Evolutionary conservation across 805 yeast genomes (phyloP), one percentile per base, ranked within the genome.

Genomic region (Saccharomycopsis sp.): DNA sequence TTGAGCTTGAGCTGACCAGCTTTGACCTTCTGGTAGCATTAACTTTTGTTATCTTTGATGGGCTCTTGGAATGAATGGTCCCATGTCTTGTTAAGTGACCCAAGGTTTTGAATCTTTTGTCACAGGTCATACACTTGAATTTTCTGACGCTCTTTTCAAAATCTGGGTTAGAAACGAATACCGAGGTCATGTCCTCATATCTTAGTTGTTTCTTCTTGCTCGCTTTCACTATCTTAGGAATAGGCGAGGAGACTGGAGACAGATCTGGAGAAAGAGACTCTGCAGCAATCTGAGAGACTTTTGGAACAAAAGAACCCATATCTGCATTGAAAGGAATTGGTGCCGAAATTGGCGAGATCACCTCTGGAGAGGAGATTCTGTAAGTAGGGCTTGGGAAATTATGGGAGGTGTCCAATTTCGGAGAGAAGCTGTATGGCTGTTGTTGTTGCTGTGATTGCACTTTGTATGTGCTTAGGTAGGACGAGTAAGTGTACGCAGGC

Each of bases 131-230:
- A 19, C 46, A 43, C 26, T 43, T 43, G 40, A 20, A 34, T 23
- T 43, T 43, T 33, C 46, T 26, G 21, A 34, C 21, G 19, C 34
- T 23, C 17, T 19, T 41, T 39, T 43, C 39, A 31, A 43, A 43
- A 26, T 43, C 38, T 29, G 46, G 46, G 23, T 43, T 31, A 7
- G 46, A 43, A 12, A 43, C 43, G 20, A 43, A 43, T 2, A 39
- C 43, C n/a, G 46, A 40, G n/a, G 46, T 43, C 27, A 43, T 19
- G 25, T 43, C 36, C 6, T 39, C 41, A 22, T 33, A 34, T 23
- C 38, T 15, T 13, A 40, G 47, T 15, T 27, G 31, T 13, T 30
- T 30, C 10, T n/a, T 25, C 2, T 25, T 9, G n/a, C n/a, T n/a
- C n/a, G n/a, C n/a, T 25, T 25, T 25, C 12, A 25, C 27, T 10